Base-by-base conservation (phyloP, 2,329 filamentous ascomycete genomes). In the Cladophialophora chaetospira region DNA sequence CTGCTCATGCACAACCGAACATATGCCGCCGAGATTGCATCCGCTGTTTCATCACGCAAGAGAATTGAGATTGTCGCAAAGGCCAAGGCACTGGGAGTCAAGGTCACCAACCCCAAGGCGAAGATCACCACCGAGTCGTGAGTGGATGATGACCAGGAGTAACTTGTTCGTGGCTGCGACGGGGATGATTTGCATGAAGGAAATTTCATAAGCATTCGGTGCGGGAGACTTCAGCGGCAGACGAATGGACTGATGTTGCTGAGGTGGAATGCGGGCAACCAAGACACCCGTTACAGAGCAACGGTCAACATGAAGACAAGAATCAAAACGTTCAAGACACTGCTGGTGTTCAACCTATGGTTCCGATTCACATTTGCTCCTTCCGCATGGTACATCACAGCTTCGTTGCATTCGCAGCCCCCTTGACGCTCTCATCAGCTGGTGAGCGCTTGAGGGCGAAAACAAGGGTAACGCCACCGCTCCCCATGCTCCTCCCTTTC, bases 1-100 rank as follows among this genome's bases (percentile, higher is more conserved):
- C 88, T 99, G 74, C 85, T 99, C 72, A 99, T 99, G 94, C 94
- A 99, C 89, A 97, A 97, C 90, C 88, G 88, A 78, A 96, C 91
- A 79, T 97, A 90, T 82, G 94, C 94, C 77, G 94, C 94, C 76
- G 94, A 99, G 86, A 99, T 99, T 78, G 90, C 89, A 77, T 91
- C 96, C 85, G 89, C 90, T 78, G 94, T 99, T 78, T 99, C 94
- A 65, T 96, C 94, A 76, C 86, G 93, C 81, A 99, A 99, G 90
- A 87, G 94, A 80, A 88, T 99, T 79, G 92, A 97, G 74, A 99
- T 99, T 81, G 87, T 99, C 73, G 85, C 90, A 75, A 89, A 93
- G 79, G 94, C 94, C 68, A 97, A 97, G 89, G 88, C 96, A 81
- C 83, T 99, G 75, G 91, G 92, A 75, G 94, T 99, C 78, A 99